phyloP scores from a whole-genome alignment of 176 grass and related monocot genomes.

The Oryza brachyantha region DNA sequence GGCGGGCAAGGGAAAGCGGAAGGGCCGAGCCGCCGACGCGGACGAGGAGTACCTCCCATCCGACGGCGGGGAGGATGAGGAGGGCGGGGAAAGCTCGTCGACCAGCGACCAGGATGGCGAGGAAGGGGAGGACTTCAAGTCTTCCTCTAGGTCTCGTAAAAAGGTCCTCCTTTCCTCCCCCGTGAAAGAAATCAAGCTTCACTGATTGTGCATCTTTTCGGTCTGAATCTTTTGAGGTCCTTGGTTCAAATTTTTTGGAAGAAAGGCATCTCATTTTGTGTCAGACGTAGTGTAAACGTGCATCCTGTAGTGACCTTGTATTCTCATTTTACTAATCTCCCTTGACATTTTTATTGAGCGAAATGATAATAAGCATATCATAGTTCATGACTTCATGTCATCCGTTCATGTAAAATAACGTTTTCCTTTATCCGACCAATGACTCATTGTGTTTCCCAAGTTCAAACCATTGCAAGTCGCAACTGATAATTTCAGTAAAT shows the following conservation, averaged over 20 bases:
- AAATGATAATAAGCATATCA: background rate
- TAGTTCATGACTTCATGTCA: background rate
- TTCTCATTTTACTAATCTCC: background rate
- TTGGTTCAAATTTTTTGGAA: background rate
- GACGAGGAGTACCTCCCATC: constrained; percentile 78
- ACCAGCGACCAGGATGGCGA: constrained; percentile 13
- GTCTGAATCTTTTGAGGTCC: background rate
- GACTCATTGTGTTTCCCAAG: background rate
- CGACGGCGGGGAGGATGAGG: constrained; percentile 20
- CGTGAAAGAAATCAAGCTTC: background rate
- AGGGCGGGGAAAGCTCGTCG: constrained; percentile 18
- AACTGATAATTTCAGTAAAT: background rate
- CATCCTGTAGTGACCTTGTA: background rate
- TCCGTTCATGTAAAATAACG: background rate
- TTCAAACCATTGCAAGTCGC: background rate
- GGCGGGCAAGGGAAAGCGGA: constrained; percentile 30
- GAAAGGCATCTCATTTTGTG: background rate
- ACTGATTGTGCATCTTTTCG: background rate
- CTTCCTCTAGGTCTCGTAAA: constrained; percentile 37
- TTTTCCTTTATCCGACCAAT: background rate
- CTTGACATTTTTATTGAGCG: background rate
- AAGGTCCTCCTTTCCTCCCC: constrained; percentile 32
- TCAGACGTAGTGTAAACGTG: background rate
- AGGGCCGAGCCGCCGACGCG: constrained; percentile 39
- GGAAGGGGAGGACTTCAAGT: constrained; percentile 6